Evolutionary conservation across 352 stramenopile genomes (phyloP).

Genomic region (Globisporangium spinosum): DNA sequence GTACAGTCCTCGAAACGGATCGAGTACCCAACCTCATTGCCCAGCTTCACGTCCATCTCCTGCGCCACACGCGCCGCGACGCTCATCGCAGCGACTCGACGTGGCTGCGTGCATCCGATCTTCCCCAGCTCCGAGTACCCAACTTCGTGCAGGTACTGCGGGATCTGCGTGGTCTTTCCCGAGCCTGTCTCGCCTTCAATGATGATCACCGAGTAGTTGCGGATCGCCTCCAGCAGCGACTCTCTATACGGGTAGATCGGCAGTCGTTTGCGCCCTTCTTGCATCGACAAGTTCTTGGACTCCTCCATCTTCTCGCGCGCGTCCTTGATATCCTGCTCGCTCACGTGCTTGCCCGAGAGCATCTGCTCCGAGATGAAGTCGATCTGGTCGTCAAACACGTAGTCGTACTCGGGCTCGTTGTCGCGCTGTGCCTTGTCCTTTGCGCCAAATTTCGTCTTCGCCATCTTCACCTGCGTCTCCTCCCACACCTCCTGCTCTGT

Average conservation of each 20-base stretch:
- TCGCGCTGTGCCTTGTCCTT: constrained; percentile 57
- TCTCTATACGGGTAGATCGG: constrained; percentile 98
- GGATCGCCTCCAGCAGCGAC: constrained; percentile 96
- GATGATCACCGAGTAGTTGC: constrained; percentile 90
- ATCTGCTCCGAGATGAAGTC: constrained; percentile 97
- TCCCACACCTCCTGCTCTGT: constrained; percentile 99
- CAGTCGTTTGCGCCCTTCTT: constrained; percentile 93
- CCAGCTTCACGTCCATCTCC: constrained; percentile 97
- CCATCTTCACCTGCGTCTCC: constrained; percentile 93
- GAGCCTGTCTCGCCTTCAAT: constrained; percentile 92
- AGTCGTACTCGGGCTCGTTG: constrained; percentile 91
- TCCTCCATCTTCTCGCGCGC: constrained; percentile 68
- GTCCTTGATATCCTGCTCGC: constrained; percentile 70
- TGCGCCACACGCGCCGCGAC: constrained; percentile 98
- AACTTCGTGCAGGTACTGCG: constrained; percentile 96
- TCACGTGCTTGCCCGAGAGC: constrained; percentile 81
- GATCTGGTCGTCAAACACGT: constrained; percentile 98
- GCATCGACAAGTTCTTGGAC: constrained; percentile 92
- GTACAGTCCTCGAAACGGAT: constrained; percentile 99
- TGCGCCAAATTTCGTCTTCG: constrained; percentile 47
- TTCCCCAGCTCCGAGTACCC: constrained; percentile 96
- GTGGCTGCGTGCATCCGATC: constrained; percentile 94
- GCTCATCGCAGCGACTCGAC: constrained; percentile 98
- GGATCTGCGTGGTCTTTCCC: constrained; percentile 99
- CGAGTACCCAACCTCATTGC: constrained; percentile 97